Base-by-base conservation (phyloP, 305 asterid genomes). In the Salvia sclarea region DNA sequence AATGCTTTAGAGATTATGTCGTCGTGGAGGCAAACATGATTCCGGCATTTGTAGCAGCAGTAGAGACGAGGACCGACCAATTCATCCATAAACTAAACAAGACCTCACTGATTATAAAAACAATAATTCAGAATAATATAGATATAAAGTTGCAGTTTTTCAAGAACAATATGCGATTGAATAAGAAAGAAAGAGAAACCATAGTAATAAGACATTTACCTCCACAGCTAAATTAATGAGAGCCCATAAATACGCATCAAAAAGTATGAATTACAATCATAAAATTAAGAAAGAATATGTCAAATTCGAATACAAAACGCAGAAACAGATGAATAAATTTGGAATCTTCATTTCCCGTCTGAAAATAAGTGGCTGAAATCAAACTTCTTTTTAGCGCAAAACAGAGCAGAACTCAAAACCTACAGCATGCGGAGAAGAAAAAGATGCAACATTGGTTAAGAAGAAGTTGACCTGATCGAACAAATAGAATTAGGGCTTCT, bases 1-100 rank as follows among this genome's bases (percentile, higher is more conserved):
- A 88, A 90, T 1, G 94, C 87, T 87, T 90, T 90, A 1, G 96
- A 88, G 72, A 90, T 81, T 31, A 88, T 82, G 63, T 90, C 95
- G 48, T 90, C 97, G 3, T 90, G 97, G 69, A 86, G 86, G 22
- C 90, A 82, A 44, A 90, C 97, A 63, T 88, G 86, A 73, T 83
- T 90, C 66, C 86, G 67, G 85, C 97, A 90, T 62, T 83, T 90
- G 74, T 68, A 83, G 90, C 97, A 90, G 86, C 94, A 53, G 82
- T 90, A 90, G 57, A 86, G 68, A 63, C 95, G 91, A 71, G 97
- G 97, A 8, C 95, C 97, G 24, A 86, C 84, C 37, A 81, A 13
- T 64, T 89, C 96, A 71, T 77, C 89, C 95, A 89, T 89, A 21
- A 60, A 49, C 61, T 21, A 57, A 66, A 44, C 11, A 54, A 64